Evolutionary conservation across 345 rosid genomes (phyloP), one percentile per base, ranked within the genome.

Genomic region (Alliaria petiolata): DNA sequence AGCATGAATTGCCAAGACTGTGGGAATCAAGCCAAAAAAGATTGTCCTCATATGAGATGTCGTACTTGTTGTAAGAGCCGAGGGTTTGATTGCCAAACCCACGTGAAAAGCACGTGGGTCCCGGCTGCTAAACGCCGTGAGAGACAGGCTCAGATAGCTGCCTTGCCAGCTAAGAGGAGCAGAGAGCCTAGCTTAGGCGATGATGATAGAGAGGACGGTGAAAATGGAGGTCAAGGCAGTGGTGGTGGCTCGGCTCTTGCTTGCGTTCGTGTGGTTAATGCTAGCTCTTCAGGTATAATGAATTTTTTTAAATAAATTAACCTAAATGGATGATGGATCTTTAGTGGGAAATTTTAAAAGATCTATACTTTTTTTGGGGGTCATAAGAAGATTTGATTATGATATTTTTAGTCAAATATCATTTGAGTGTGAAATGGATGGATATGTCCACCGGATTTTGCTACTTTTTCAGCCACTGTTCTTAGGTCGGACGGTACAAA

Each of bases 11-110:
- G 98, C 64, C 97, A 91, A 71, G 98, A 93, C 49, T 91, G 98
- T 65, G 98, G 98, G 26, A 93, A 93, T 76, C 97, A 91, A 83
- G 96, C 98, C 12, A 93, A 93, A 84, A 95, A 91, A 74, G 95
- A 91, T 71, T 95, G 99, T 75, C 2, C 65, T 9, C 85, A 91
- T 69, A 36, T 84, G 90, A 85, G 99, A 74, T 95, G 99, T 81
- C 84, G 99, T 66, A 88, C 98, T 76, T 95, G 99, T 67, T 95
- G 99, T 57, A 91, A 95, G 79, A 95, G 96, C 88, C 95, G 98
- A 78, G 99, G 98, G 82, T 88, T 89, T 71, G 88, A 83, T 76
- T 95, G 99, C 67, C 85, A 76, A 39, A 95, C 98, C 11, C 99
- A 95, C 82, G 88, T 95, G 59, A 91, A 85, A 85, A 89, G 96